phyloP scores from a whole-genome alignment of 352 stramenopile species.

The Globisporangium canariense region DNA sequence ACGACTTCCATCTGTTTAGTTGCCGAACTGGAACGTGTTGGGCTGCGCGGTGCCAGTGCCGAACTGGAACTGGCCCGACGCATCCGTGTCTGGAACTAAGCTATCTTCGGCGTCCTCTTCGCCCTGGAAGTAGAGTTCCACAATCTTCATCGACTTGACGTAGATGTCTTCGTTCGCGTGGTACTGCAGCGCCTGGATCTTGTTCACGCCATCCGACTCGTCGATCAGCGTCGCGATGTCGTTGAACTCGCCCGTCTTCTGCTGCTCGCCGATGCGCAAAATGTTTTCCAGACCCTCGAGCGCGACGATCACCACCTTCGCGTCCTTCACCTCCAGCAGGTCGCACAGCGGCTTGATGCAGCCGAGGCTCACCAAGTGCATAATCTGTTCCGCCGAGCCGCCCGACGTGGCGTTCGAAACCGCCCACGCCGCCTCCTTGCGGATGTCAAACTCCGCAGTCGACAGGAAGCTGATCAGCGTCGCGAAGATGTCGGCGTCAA shows the following conservation, averaged over 20 bases:
- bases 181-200: constrained; percentile 98
- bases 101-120: constrained; percentile 95
- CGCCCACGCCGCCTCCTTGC: constrained; percentile 84
- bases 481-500: constrained; percentile 97
- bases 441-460: constrained; percentile 96
- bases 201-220: constrained; percentile 95
- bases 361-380: constrained; percentile 94
- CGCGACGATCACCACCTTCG: constrained; percentile 98
- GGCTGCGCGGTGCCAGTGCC: constrained; percentile 55
- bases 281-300: constrained; percentile 99
- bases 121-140: constrained; percentile 97
- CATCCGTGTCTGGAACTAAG: constrained; percentile 66
- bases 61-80: constrained; percentile 81
- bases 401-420: constrained; percentile 88
- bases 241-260: constrained; percentile 87
- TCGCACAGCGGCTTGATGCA: constrained; percentile 98
- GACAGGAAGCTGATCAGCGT: constrained; percentile 95
- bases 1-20: constrained; percentile 32
- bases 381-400: constrained; percentile 94
- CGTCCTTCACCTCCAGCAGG: constrained; percentile 94
- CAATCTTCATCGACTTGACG: constrained; percentile 94
- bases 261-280: constrained; percentile 86
- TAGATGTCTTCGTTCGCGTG: constrained; percentile 96
- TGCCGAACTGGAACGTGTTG: constrained; percentile 85
- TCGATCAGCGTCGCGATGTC: constrained; percentile 94